Conservation (phyloP, 257 asterid genomes). For the Prunella vulgaris region DNA sequence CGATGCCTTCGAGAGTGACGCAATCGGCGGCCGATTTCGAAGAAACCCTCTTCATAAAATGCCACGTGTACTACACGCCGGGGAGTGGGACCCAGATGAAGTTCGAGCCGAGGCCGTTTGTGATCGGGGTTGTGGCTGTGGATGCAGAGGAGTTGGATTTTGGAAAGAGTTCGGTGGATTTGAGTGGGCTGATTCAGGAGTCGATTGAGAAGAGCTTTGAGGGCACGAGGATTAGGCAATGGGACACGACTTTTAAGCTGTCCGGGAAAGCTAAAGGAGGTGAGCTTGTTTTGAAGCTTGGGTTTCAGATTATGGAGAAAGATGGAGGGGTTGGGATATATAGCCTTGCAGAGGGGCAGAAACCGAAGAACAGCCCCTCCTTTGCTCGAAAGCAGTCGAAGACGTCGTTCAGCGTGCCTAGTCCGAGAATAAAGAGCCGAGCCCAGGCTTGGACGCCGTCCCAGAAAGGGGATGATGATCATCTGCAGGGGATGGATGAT, state of each 20-base stretch:
- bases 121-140: conserved; percentile 60
- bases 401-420: conserved; percentile 71
- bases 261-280: conserved; percentile 90
- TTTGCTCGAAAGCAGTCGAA: conserved; percentile 70
- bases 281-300: conserved; percentile 69
- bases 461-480: conserved; percentile 31
- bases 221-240: conserved; percentile 62
- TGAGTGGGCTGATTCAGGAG: conserved; percentile 61
- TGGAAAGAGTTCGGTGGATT: conserved; percentile 63
- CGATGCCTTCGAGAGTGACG: conserved; percentile 86
- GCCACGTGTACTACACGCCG: conserved; percentile 73
- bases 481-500: conserved; percentile 61
- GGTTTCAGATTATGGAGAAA: conserved; percentile 97
- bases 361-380: conserved; percentile 34
- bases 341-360: conserved; percentile 53
- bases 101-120: conserved; percentile 80
- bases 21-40: conserved; percentile 87
- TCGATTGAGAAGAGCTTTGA: conserved; percentile 67
- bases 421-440: conserved; percentile 55
- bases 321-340: conserved; percentile 89
- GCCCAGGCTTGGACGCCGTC: conserved; percentile 65
- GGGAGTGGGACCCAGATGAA: conserved; percentile 44
- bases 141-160: conserved; percentile 81
- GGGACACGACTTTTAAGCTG: conserved; percentile 62
- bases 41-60: conserved; percentile 75